Evolutionary conservation across 2,329 filamentous ascomycete genomes (phyloP).

Genomic region (Mycogone perniciosa): DNA sequence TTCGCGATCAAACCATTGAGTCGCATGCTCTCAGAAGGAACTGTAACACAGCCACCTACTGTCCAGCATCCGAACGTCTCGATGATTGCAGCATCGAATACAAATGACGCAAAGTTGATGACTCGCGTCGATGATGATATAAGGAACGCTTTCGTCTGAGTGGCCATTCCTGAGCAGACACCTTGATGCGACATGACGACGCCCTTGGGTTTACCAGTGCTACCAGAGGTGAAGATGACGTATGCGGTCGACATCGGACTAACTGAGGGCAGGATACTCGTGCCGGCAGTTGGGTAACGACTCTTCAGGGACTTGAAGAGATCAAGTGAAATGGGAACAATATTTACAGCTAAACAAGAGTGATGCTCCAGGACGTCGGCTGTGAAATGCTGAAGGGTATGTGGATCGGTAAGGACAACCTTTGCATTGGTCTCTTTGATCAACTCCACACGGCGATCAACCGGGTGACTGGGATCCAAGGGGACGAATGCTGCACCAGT

Average conservation of each 20-base stretch:
- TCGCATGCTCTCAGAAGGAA: neutral
- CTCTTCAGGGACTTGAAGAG: neutral
- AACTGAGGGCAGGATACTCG: too few relatives aligned
- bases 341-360: neutral
- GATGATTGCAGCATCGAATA: neutral
- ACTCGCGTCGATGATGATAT: neutral
- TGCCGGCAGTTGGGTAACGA: too few relatives aligned
- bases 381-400: too few relatives aligned
- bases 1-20: too few relatives aligned
- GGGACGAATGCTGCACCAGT: conserved; percentile 13
- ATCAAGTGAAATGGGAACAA: neutral
- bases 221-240: conserved; percentile 55
- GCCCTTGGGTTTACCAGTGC: conserved; percentile 52
- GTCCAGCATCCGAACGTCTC: neutral
- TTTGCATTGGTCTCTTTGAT: neutral
- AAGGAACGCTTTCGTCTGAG: neutral
- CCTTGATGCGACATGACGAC: conserved; percentile 33
- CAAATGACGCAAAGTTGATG: neutral
- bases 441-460: neutral
- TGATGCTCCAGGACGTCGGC: neutral
- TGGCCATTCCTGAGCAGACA: neutral
- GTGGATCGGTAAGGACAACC: too few relatives aligned
- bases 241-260: conserved; percentile 24
- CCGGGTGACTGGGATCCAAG: conserved; percentile 9
- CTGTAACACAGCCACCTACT: neutral